phyloP scores from a whole-genome alignment of 2,329 filamentous ascomycete genomes.

The Fusarium brachygibbosum region DNA sequence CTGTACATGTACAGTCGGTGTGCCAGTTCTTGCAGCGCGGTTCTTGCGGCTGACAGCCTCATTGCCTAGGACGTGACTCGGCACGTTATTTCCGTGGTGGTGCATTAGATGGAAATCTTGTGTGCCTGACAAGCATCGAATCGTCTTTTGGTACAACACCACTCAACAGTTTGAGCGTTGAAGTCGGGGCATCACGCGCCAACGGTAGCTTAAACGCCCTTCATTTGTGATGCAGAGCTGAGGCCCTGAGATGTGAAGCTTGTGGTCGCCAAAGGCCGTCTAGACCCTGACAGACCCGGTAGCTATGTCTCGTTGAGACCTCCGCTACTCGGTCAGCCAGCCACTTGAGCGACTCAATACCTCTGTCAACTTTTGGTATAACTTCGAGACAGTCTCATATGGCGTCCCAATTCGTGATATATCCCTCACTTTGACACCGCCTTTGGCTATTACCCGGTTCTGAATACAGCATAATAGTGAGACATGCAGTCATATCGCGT shows the following conservation, averaged over 20 bases:
- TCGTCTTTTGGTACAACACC: conserved; percentile 1
- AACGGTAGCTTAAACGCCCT: background rate
- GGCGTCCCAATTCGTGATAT: background rate
- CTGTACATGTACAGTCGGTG: conserved; percentile 9
- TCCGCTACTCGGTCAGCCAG: background rate
- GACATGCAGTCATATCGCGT: conserved; percentile 25
- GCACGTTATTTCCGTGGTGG: conserved; percentile 37
- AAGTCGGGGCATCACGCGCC: conserved; percentile 11
- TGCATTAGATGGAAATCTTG: conserved; percentile 23
- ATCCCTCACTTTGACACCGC: conserved; percentile 20
- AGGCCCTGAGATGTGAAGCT: background rate
- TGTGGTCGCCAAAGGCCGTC: background rate
- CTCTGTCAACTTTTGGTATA: background rate
- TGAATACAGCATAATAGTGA: conserved; percentile 13
- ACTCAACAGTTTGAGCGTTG: background rate
- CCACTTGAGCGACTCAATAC: background rate
- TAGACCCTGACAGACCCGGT: background rate
- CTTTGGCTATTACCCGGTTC: background rate
- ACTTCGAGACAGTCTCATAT: background rate
- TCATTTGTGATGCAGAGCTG: background rate
- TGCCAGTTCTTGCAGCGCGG: conserved; percentile 15
- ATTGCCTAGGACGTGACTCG: conserved; percentile 25
- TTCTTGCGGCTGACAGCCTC: conserved; percentile 21
- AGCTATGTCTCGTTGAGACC: background rate
- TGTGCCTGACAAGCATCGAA: conserved; percentile 7